Conservation (phyloP, 129 eudicot species). For the Flaveria brownii region DNA sequence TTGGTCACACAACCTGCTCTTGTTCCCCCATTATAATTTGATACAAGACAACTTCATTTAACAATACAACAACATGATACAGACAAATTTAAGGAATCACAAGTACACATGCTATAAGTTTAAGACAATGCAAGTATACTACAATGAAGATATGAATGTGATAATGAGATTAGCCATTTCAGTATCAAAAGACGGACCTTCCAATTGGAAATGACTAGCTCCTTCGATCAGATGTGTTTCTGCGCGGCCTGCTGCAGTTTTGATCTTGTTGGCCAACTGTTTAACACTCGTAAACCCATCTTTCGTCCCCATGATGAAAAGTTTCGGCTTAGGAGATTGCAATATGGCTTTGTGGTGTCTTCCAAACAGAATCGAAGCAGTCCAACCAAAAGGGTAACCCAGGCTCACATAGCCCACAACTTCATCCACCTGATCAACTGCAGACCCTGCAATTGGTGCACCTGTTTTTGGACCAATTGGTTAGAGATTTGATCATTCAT, state of each 20-base stretch:
- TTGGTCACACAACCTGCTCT: background rate
- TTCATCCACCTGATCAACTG: conserved; percentile 71
- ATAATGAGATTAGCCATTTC: conserved; percentile 60
- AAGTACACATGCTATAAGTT: conserved; percentile 15
- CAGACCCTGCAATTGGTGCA: conserved; percentile 90
- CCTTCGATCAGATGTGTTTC: conserved; percentile 79
- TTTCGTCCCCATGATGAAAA: conserved; percentile 85
- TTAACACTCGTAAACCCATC: conserved; percentile 95
- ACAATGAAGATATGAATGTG: conserved; percentile 55
- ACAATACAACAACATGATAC: conserved; percentile 8
- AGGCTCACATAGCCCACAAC: conserved; percentile 75
- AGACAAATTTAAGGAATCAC: background rate
- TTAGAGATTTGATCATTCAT: background rate
- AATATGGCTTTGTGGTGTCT: conserved; percentile 73
- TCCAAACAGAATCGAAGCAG: conserved; percentile 79
- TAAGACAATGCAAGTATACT: conserved; percentile 5
- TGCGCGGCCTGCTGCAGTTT: conserved; percentile 63
- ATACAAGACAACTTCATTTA: conserved; percentile 7
- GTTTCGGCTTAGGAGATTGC: conserved; percentile 73
- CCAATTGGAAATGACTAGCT: conserved; percentile 79
- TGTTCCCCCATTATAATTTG: background rate
- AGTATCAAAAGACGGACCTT: conserved; percentile 66
- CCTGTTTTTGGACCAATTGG: conserved; percentile 41
- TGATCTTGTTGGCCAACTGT: conserved; percentile 73
- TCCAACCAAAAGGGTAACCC: conserved; percentile 83